Evolutionary conservation across 148 eudicot species (phyloP).

Genomic region (Camellia japonica): DNA sequence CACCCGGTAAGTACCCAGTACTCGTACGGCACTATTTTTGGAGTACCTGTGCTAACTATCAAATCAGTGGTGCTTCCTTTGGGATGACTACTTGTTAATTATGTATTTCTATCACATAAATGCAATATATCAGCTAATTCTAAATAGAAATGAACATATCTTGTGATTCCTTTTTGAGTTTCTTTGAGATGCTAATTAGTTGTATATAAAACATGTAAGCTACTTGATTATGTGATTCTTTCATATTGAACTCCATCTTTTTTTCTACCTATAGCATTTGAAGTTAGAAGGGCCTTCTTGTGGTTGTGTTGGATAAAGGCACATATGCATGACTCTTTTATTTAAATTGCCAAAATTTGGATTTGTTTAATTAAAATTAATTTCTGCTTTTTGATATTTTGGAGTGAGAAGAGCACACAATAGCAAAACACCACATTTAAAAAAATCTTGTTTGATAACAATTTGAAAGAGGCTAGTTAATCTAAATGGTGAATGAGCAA

Average conservation of each 20-base stretch:
- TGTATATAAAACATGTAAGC: not conserved
- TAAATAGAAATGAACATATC: too few species aligned
- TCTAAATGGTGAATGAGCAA: not conserved
- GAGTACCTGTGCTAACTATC: too few species aligned
- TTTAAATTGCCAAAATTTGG: not conserved
- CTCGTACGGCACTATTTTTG: too few species aligned
- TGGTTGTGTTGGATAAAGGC: not conserved
- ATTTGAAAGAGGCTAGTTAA: not conserved
- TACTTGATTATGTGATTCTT: not conserved
- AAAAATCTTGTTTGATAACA: not conserved
- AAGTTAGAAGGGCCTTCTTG: not conserved
- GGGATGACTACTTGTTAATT: not conserved
- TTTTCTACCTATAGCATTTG: not conserved
- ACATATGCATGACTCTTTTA: not conserved
- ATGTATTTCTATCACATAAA: too few species aligned
- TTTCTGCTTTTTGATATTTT: not conserved
- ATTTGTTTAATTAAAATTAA: not conserved
- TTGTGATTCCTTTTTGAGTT: too few species aligned
- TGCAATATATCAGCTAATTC: too few species aligned
- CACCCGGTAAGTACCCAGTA: too few species aligned
- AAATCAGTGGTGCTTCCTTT: not conserved
- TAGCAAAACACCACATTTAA: not conserved
- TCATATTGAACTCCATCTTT: not conserved
- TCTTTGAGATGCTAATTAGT: not conserved
- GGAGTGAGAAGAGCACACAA: conserved; percentile 4